phyloP scores from a whole-genome alignment of 2,329 filamentous ascomycete species.

The Alternaria infectoria region DNA sequence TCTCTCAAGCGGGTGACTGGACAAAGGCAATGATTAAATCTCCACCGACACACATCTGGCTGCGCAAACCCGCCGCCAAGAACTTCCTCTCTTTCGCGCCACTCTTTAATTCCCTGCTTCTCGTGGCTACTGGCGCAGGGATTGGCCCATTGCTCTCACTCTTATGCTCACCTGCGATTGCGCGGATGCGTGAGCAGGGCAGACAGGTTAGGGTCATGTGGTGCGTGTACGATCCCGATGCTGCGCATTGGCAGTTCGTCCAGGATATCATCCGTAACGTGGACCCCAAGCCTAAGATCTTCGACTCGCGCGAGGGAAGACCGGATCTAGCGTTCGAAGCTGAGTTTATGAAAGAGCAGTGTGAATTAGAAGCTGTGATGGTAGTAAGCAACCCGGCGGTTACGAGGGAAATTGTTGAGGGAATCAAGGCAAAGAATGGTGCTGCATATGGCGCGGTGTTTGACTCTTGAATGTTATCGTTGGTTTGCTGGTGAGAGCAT shows the following conservation, averaged over 20 bases:
- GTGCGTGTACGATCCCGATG: conserved; percentile 18
- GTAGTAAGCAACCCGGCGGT: conserved; percentile 28
- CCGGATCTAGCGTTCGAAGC: conserved; percentile 25
- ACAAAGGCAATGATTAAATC: conserved; percentile 23
- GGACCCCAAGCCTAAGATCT: conserved; percentile 18
- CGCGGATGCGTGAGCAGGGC: conserved; percentile 7
- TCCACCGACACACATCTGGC: conserved; percentile 21
- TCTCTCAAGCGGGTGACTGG: conserved; percentile 47
- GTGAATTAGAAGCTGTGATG: conserved; percentile 22
- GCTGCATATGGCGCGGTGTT: conserved; percentile 33
- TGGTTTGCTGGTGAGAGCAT: no score
- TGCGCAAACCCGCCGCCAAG: conserved; percentile 20
- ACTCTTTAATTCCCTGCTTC: conserved; percentile 25
- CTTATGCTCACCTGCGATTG: conserved; percentile 14
- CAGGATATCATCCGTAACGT: conserved; percentile 16
- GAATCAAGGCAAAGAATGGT: conserved; percentile 13
- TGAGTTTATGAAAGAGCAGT: not conserved
- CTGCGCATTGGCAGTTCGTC: conserved; percentile 22
- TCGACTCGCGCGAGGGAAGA: conserved; percentile 14
- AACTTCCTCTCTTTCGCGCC: conserved; percentile 30
- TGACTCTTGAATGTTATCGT: conserved; percentile 17
- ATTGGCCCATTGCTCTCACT: conserved; percentile 31
- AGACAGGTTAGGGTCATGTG: conserved; percentile 22
- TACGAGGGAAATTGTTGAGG: conserved; percentile 21
- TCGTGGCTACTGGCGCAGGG: conserved; percentile 32